Percentiles rank a stretch among this genome's conserved stretches.
Conservation (phyloP, 2,329 filamentous ascomycete species). For the Fusarium nygamai region DNA sequence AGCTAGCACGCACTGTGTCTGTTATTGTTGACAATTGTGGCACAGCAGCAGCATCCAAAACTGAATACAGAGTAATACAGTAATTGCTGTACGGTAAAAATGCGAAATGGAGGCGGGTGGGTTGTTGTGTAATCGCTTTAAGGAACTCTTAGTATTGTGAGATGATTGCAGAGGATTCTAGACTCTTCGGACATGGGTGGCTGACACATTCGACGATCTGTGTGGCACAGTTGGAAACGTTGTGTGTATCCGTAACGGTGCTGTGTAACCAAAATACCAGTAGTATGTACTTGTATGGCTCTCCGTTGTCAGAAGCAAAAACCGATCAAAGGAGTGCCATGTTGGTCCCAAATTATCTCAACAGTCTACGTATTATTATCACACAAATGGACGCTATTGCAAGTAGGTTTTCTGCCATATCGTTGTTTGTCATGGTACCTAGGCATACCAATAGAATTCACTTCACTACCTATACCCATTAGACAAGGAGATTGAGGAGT, state of each 20-base stretch:
- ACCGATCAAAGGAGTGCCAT: not conserved
- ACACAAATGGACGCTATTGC: not conserved
- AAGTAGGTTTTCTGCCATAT: not conserved
- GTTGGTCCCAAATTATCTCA: not conserved
- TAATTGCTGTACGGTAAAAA: conserved; percentile 1
- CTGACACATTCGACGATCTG: conserved; percentile 3
- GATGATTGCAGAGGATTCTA: conserved; percentile 26
- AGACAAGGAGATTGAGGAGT: not conserved
- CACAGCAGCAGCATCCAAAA: conserved; percentile 5
- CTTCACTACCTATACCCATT: not conserved
- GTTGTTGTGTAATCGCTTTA: not conserved
- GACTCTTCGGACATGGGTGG: conserved; percentile 19
- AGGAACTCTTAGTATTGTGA: not conserved
- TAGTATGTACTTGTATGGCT: no score
- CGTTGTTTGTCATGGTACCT: not conserved
- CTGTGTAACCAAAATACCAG: conserved; percentile 4
- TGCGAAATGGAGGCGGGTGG: not conserved
- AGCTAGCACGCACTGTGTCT: conserved; percentile 4
- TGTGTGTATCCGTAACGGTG: not conserved
- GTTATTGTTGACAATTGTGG: conserved; percentile 15
- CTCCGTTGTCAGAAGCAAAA: not conserved
- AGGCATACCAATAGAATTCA: not conserved
- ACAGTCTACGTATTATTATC: not conserved
- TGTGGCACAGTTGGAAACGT: conserved; percentile 7
- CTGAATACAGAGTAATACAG: not conserved